phyloP scores from a whole-genome alignment of 2,329 filamentous ascomycete species.

The Stachybotrys chartarum region DNA sequence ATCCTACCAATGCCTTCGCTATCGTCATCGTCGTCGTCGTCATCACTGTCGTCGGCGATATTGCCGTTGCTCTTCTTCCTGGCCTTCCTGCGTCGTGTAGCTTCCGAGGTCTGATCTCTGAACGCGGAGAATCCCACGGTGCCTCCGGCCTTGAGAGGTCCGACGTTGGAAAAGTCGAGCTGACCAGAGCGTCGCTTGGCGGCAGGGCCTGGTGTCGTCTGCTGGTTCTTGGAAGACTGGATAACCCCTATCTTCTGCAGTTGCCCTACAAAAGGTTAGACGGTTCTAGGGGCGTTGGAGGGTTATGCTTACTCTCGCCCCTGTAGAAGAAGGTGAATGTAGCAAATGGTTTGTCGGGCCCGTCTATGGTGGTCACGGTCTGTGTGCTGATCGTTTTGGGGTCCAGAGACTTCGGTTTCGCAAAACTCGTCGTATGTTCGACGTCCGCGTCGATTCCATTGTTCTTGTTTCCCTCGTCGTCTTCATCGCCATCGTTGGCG shows the following conservation, averaged over 20 bases:
- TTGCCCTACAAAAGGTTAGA: conserved; percentile 57
- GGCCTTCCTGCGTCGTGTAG: conserved; percentile 46
- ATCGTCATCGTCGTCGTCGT: conserved; percentile 64
- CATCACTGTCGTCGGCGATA: conserved; percentile 67
- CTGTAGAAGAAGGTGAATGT: conserved; percentile 97
- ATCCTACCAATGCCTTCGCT: conserved; percentile 56
- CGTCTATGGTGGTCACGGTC: conserved; percentile 97
- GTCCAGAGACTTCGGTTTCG: conserved; percentile 91
- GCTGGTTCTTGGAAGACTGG: conserved; percentile 56
- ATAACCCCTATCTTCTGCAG: conserved; percentile 94
- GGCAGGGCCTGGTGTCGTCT: conserved; percentile 47
- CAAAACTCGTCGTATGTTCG: conserved; percentile 96
- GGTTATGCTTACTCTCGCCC: conserved; percentile 70
- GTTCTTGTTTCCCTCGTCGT: conserved; percentile 42
- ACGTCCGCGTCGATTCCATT: conserved; percentile 70
- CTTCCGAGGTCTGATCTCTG: conserved; percentile 59
- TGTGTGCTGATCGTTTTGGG: conserved; percentile 97
- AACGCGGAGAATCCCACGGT: conserved; percentile 88
- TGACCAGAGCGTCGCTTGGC: conserved; percentile 76
- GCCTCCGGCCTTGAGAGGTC: conserved; percentile 76
- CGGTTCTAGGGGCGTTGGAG: not conserved
- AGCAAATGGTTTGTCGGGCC: conserved; percentile 91
- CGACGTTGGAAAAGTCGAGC: conserved; percentile 77
- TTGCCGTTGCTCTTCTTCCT: conserved; percentile 59
- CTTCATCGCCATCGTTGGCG: conserved; percentile 90